Evolutionary conservation across 495 filamentous ascomycete genomes (phyloP).

Genomic region (Talaromyces ruber): DNA sequence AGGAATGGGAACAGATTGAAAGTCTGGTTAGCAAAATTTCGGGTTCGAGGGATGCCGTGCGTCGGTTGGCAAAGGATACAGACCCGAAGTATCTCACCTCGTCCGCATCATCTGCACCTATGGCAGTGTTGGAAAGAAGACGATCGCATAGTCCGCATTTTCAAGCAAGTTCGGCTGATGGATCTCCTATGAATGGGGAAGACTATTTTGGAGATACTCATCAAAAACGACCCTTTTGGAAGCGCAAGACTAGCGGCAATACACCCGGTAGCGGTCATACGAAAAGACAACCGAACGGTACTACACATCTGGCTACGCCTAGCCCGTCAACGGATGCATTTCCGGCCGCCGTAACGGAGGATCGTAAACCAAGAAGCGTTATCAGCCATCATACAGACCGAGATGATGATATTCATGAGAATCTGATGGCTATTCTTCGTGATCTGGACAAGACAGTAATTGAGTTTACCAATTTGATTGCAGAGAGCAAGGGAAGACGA

Average conservation of each 20-base stretch:
- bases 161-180: constrained; percentile 15
- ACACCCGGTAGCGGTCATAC: constrained; percentile 36
- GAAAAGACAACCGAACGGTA: constrained; percentile 16
- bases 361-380: constrained; percentile 30
- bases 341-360: constrained; percentile 33
- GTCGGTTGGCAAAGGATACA: constrained; percentile 74
- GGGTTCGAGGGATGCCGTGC: constrained; percentile 81
- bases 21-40: constrained; percentile 70
- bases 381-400: constrained; percentile 34
- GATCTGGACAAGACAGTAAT: constrained; percentile 75
- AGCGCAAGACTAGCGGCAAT: constrained; percentile 62
- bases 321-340: constrained; percentile 28
- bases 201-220: constrained; percentile 33
- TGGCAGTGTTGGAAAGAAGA: constrained; percentile 15
- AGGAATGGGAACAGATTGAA: constrained; percentile 81
- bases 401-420: constrained; percentile 58
- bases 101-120: constrained; percentile 9
- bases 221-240: constrained; percentile 67
- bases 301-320: constrained; percentile 14
- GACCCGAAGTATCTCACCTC: constrained; percentile 49
- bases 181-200: constrained; percentile 11
- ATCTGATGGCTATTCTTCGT: constrained; percentile 68
- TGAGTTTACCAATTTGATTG: constrained; percentile 70
- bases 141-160: constrained; percentile 29
- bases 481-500: constrained; percentile 71